Conservation (phyloP, 345 rosid genomes). For the Populus euphratica region DNA sequence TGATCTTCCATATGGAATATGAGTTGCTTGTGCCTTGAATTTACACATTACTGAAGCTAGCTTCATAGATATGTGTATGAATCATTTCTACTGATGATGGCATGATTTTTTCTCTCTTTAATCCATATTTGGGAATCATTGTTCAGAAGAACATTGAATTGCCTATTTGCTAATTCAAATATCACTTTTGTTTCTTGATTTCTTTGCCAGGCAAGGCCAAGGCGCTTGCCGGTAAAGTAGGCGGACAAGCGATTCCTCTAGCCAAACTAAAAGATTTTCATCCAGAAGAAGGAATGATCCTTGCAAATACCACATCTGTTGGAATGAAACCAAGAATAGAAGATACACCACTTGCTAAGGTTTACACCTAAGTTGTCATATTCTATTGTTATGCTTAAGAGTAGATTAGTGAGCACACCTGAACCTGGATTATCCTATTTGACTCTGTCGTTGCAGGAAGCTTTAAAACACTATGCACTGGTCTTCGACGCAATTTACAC, state of each 20-base stretch:
- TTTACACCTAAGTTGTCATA: conserved; percentile 4
- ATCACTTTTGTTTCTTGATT: neutral
- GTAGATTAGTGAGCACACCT: neutral
- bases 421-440: neutral
- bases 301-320: conserved; percentile 55
- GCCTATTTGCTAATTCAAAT: neutral
- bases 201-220: conserved; percentile 40
- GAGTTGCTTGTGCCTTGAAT: neutral
- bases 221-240: conserved; percentile 50
- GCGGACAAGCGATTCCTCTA: conserved; percentile 49
- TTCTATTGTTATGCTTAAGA: neutral
- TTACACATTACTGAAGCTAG: neutral
- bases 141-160: neutral
- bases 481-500: conserved; percentile 63
- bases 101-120: neutral
- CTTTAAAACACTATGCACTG: conserved; percentile 48
- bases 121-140: neutral
- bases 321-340: conserved; percentile 58
- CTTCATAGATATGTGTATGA: too few relatives aligned
- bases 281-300: conserved; percentile 61
- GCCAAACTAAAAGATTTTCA: conserved; percentile 52
- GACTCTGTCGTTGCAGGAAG: conserved; percentile 32
- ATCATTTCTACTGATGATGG: neutral
- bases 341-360: conserved; percentile 52
- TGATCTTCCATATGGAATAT: too few relatives aligned